Evolutionary conservation across 495 filamentous ascomycete species (phyloP), one percentile per base, ranked within the genome.

Genomic region (Sordaria brevicollis): DNA sequence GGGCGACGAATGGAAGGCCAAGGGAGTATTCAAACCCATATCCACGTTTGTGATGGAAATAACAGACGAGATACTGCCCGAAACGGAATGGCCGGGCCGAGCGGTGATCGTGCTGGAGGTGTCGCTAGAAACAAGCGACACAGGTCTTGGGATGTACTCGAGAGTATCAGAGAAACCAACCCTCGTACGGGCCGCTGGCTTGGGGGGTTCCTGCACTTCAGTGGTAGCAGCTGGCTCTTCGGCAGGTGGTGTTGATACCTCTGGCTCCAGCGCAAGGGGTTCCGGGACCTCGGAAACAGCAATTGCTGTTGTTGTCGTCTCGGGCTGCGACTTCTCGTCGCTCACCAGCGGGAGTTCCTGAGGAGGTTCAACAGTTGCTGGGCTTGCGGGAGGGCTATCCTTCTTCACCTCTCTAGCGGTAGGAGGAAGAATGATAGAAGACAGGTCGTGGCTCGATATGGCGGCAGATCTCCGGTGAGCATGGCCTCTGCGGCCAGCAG

Each of bases 401-500:
- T 85, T 83, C 65, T 82, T 82, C 35, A 84, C 54, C 68, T 79
- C 80, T 21, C 87, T 77, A 25, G 76, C 77, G 3, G 85, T 77
- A 11, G 86, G 85, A 69, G 90, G 89, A 31, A 92, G 80, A 62
- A 96, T 91, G 21, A 88, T 85, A 7, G 88, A 89, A 7, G 77
- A 73, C 4, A 96, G 78, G 80, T 97, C 93, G 70, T 93, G 89
- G 71, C 85, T 90, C n/a, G 93, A 95, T 11, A 96, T 89, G 1
- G 93, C 93, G 37, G 87, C 89, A n/a, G 92, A 96, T 69, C 93
- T 87, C 66, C 93, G 87, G 81, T 96, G 93, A 13, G 89, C 89
- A 80, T 97, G 93, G 21, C 91, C 88, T 74, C 91, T 86, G 69
- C 86, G 83, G 35, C 83, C 82, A 34, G 78, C 70, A 10, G 85